phyloP scores from a whole-genome alignment of 371 early-diverging fungal genomes.

The Coemansia sp. region DNA sequence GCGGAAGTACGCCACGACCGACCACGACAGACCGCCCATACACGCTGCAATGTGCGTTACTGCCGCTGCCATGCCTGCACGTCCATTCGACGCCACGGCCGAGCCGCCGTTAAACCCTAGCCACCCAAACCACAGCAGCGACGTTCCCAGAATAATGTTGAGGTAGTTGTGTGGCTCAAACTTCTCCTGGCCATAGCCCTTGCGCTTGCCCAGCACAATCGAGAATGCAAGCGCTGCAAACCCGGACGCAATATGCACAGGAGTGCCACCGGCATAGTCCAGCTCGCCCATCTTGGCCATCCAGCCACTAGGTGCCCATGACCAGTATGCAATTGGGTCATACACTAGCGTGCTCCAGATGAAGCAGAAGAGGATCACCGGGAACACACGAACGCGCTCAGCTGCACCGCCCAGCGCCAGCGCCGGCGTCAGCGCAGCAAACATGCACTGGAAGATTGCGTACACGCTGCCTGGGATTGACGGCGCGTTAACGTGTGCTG shows the following conservation, averaged over 20 bases:
- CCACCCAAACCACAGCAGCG: slow-evolving; percentile 90
- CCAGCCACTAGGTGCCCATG: slow-evolving; percentile 89
- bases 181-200: slow-evolving; percentile 60
- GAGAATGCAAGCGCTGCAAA: slow-evolving; percentile 86
- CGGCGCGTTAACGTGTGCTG: slow-evolving; percentile 58
- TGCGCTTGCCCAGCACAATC: slow-evolving; percentile 75
- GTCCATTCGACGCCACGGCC: slow-evolving; percentile 73
- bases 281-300: slow-evolving; percentile 67
- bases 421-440: slow-evolving; percentile 84
- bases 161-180: slow-evolving; percentile 88
- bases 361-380: slow-evolving; percentile 83
- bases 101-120: slow-evolving; percentile 89
- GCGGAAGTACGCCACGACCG: slow-evolving; percentile 71
- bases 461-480: slow-evolving; percentile 71
- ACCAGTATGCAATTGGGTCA: slow-evolving; percentile 86
- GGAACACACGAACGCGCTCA: slow-evolving; percentile 83
- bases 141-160: slow-evolving; percentile 83
- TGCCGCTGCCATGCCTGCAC: slow-evolving; percentile 81
- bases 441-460: slow-evolving; percentile 77
- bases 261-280: slow-evolving; percentile 89
- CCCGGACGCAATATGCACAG: slow-evolving; percentile 89
- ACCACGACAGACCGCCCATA: slow-evolving; percentile 82
- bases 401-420: slow-evolving; percentile 89
- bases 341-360: slow-evolving; percentile 92
- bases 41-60: slow-evolving; percentile 85